Evolutionary conservation across 108 stramenopile genomes (phyloP), one percentile per base, ranked within the genome.

Genomic region (Schizochytrium sp.): DNA sequence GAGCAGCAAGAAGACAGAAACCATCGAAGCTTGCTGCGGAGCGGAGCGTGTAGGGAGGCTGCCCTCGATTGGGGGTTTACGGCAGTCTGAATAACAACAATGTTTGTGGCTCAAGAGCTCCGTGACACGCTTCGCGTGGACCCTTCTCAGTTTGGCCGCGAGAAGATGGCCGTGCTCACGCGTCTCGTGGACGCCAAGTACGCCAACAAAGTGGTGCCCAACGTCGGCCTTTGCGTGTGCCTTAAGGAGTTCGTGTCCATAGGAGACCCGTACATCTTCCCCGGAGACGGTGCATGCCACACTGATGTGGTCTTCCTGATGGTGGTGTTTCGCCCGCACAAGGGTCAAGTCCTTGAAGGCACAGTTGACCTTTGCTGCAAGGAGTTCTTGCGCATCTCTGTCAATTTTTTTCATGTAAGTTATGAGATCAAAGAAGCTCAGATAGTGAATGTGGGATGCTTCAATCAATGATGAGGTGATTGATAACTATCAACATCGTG

Each of bases 161-260:
- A 83, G 15, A 49, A 55, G 47, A 10, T 49, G 50, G 45, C 76
- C 50, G 76, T 83, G 76, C 76, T 83, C 50, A 83, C 76, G 15
- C 49, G 53, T 13, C 76, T 83, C 50, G 28, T 83, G 8, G 76
- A 83, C 50, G 45, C 47, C 76, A 83, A 83, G 76, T 83, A 83
- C 47, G 76, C 76, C 50, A 83, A 83, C 76, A 49, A 55, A 38
- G 76, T 83, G 28, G 76, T 83, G 45, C 76, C 50, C 53, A 55
- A 55, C 15, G 76, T 83, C 15, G 76, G 76, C 10, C 76, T 83
- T 47, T 83, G 76, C 47, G 76, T 83, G 76, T 83, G 76, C 28
- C 76, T 83, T 10, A 55, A 55, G 50, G 76, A 83, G 76, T 55
- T 83, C 15, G 76, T 83, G 15, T 13, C 76, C 7, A 55, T 55